Evolutionary conservation across 805 yeast species (phyloP).

Genomic region (Priceomyces carsonii): DNA sequence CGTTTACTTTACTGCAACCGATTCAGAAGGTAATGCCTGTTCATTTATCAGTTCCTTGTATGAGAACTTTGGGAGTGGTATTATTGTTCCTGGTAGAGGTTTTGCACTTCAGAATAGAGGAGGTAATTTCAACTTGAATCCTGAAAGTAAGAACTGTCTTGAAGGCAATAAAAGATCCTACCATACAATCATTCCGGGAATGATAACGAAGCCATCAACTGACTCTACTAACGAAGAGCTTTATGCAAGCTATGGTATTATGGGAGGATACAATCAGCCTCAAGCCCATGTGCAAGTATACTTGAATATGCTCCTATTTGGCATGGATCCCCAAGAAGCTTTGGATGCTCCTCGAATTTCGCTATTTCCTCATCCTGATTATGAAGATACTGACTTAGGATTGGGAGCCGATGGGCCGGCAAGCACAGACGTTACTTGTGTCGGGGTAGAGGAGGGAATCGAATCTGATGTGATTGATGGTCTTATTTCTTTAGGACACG

Average conservation of each 20-base stretch:
- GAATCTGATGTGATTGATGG: conserved; percentile 43
- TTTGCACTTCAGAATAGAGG: conserved; percentile 78
- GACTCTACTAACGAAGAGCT: conserved; percentile 35
- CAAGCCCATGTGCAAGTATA: conserved; percentile 82
- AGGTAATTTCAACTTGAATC: conserved; percentile 65
- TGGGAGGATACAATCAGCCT: conserved; percentile 89
- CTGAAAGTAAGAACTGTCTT: conserved; percentile 56
- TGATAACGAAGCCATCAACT: conserved; percentile 56
- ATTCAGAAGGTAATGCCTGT: conserved; percentile 73
- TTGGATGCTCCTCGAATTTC: conserved; percentile 76
- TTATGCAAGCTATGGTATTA: conserved; percentile 75
- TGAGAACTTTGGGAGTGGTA: conserved; percentile 68
- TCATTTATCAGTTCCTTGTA: conserved; percentile 79
- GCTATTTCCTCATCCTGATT: conserved; percentile 51
- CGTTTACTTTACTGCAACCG: conserved; percentile 65
- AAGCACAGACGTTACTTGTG: conserved; percentile 56
- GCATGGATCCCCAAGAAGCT: conserved; percentile 69
- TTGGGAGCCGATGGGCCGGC: conserved; percentile 67
- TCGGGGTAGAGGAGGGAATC: conserved; percentile 67
- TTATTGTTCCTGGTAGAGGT: conserved; percentile 64
- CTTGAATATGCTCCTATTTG: conserved; percentile 62
- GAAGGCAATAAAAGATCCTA: conserved; percentile 75
- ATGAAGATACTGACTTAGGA: conserved; percentile 47
- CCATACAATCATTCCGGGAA: conserved; percentile 82
- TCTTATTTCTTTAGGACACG: conserved; percentile 58